Conservation (phyloP, 2,329 filamentous ascomycete genomes). For the Pseudogymnoascus sp. region DNA sequence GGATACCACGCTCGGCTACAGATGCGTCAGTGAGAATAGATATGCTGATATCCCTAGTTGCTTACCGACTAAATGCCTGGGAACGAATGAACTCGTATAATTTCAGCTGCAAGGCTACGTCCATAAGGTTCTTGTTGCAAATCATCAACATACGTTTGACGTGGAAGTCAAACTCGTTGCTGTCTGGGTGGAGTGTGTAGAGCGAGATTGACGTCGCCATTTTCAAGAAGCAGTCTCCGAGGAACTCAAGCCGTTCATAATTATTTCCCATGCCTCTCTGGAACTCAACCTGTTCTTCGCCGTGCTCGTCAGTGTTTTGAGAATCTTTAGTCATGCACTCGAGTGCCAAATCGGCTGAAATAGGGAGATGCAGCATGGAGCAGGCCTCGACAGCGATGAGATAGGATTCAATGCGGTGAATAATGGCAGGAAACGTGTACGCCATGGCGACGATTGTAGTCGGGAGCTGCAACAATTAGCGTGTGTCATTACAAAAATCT, state of each 20-base stretch:
- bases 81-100: conserved; percentile 74
- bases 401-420: conserved; percentile 74
- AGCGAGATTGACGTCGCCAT: conserved; percentile 89
- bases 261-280: conserved; percentile 86
- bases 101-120: conserved; percentile 58
- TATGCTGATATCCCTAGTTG: conserved; percentile 5
- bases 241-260: conserved; percentile 88
- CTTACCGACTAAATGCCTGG: conserved; percentile 66
- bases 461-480: conserved; percentile 48
- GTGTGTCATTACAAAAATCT: background rate
- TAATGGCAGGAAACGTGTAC: conserved; percentile 73
- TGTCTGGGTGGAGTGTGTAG: conserved; percentile 67
- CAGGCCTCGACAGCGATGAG: conserved; percentile 75
- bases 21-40: background rate
- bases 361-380: conserved; percentile 52
- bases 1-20: conserved; percentile 78
- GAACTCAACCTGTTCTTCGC: conserved; percentile 61
- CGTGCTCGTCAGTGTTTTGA: conserved; percentile 71
- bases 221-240: conserved; percentile 91
- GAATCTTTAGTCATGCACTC: conserved; percentile 92
- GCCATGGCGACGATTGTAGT: conserved; percentile 63
- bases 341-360: conserved; percentile 64
- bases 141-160: conserved; percentile 85
- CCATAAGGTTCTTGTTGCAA: conserved; percentile 85
- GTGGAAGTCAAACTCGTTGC: conserved; percentile 81